Percentiles rank a stretch among this genome's conserved stretches.
phyloP scores from a whole-genome alignment of 2,329 filamentous ascomycete species.

The Fusarium siculi region DNA sequence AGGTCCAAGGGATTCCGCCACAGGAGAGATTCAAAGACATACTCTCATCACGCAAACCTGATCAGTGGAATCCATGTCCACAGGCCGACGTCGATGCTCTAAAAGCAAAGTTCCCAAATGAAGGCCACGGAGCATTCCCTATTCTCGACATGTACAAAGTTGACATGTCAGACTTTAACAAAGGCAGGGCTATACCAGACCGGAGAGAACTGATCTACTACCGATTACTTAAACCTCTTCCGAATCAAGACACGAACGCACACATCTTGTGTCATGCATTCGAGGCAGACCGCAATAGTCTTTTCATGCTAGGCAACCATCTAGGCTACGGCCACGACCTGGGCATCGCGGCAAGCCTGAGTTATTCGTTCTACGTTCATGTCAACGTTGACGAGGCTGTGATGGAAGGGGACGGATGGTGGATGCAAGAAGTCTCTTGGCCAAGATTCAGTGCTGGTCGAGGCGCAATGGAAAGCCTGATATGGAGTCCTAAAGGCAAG shows the following conservation, averaged over 20 bases:
- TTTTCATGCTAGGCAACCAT: conserved; percentile 63
- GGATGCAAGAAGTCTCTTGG: conserved; percentile 64
- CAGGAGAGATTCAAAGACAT: conserved; percentile 57
- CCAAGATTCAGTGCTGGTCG: conserved; percentile 59
- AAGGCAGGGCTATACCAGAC: conserved; percentile 54
- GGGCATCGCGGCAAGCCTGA: conserved; percentile 58
- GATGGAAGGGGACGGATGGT: conserved; percentile 61
- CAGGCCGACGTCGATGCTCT: conserved; percentile 58
- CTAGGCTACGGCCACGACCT: conserved; percentile 57
- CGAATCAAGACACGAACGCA: conserved; percentile 53
- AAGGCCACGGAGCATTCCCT: conserved; percentile 58
- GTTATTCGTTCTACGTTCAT: conserved; percentile 64
- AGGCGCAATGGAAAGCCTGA: conserved; percentile 59
- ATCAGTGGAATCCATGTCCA: conserved; percentile 58
- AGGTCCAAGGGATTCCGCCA: conserved; percentile 53
- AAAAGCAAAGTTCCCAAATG: conserved; percentile 49
- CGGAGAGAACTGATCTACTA: conserved; percentile 62
- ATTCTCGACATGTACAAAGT: conserved; percentile 65
- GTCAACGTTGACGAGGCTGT: conserved; percentile 60
- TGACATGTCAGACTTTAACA: conserved; percentile 60
- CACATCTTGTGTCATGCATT: conserved; percentile 63
- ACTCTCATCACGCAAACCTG: conserved; percentile 50
- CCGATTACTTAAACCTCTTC: conserved; percentile 57
- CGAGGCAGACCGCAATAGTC: conserved; percentile 64
- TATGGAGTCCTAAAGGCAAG: conserved; percentile 64